phyloP scores from a whole-genome alignment of 352 stramenopile genomes.

The Vaucheria bursata region DNA sequence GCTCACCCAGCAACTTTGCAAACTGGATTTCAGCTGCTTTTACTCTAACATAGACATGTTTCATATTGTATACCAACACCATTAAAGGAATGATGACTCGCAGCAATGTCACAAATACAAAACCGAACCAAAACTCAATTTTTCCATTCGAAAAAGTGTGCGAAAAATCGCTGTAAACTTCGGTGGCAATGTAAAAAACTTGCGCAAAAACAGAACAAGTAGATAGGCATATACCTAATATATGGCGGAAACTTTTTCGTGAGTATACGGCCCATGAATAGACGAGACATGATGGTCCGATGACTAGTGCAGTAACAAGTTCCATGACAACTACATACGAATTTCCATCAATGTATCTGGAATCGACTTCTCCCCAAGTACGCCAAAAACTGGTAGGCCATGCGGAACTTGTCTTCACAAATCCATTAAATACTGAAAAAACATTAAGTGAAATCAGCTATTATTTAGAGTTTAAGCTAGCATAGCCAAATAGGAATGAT shows the following conservation, averaged over 20 bases:
- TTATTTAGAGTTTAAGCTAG: too few species aligned
- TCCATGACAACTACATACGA: slow-evolving; percentile 26
- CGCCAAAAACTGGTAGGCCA: slow-evolving; percentile 26
- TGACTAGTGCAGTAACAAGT: slow-evolving; percentile 12
- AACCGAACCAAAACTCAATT: slow-evolving; percentile 18
- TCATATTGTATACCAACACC: slow-evolving; percentile 37
- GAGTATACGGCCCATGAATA: slow-evolving; percentile 41
- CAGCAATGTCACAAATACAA: slow-evolving; percentile 23
- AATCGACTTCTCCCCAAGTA: slow-evolving; percentile 24
- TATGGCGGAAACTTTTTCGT: slow-evolving; percentile 24
- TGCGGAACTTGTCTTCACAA: slow-evolving; percentile 9
- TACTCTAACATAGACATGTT: slow-evolving; percentile 21
- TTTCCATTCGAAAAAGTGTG: slow-evolving; percentile 6
- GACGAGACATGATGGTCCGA: slow-evolving; percentile 18
- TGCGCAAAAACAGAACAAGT: neutral
- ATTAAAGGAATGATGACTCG: slow-evolving; percentile 1
- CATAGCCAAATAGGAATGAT: too few species aligned
- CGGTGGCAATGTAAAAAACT: neutral
- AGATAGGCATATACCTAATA: slow-evolving; percentile 15
- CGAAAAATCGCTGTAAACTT: neutral
- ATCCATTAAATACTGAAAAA: too few species aligned
- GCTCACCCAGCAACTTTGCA: slow-evolving; percentile 18
- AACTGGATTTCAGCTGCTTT: slow-evolving; percentile 39
- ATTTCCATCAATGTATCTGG: slow-evolving; percentile 27
- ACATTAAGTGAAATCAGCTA: slow-evolving; percentile 22